Evolutionary conservation across 2,329 filamentous ascomycete species (phyloP).

Genomic region (Exophiala sp.): DNA sequence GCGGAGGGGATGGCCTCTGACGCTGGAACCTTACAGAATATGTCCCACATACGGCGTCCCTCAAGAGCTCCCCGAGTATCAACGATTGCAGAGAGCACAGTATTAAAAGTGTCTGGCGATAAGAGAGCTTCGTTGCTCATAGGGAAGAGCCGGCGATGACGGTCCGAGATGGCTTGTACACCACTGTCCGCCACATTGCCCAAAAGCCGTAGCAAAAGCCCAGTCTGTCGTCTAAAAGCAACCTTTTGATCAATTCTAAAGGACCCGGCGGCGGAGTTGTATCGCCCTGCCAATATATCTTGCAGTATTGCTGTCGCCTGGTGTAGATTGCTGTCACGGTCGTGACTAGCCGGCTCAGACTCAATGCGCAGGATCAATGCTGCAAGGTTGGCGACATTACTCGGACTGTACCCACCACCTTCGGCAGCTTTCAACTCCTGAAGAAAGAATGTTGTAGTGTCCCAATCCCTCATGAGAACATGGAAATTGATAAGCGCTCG

Average conservation of each 20-base stretch:
- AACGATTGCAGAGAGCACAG: slow-evolving; percentile 48
- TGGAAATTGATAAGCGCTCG: slow-evolving; percentile 19
- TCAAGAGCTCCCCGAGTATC: slow-evolving; percentile 43
- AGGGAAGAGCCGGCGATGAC: slow-evolving; percentile 14
- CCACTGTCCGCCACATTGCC: slow-evolving; percentile 13
- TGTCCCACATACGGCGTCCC: slow-evolving; percentile 45
- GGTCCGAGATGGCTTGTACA: slow-evolving; percentile 7
- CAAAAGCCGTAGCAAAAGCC: slow-evolving; percentile 23
- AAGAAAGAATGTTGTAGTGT: slow-evolving; percentile 11
- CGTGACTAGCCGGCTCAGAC: slow-evolving; percentile 5
- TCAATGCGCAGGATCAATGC: slow-evolving; percentile 25
- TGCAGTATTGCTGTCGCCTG: slow-evolving; percentile 13
- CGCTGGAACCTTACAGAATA: slow-evolving; percentile 41
- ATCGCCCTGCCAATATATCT: slow-evolving; percentile 20
- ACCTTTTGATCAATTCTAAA: slow-evolving; percentile 18
- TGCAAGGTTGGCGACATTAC: slow-evolving; percentile 37
- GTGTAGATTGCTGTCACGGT: slow-evolving; percentile 3
- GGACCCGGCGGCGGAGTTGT: slow-evolving; percentile 14
- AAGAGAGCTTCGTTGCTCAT: slow-evolving; percentile 21
- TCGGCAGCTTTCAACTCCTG: slow-evolving; percentile 12
- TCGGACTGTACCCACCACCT: slow-evolving; percentile 29
- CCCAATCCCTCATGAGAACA: slow-evolving; percentile 19
- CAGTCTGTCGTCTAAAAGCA: slow-evolving; percentile 24
- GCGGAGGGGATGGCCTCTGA: neutral
- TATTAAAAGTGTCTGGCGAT: slow-evolving; percentile 20